These are phyloP conservation scores for Diatrype stigma DNA, from an alignment of 2,329 filamentous ascomycete species.

Conservation along the genomic window DNA sequence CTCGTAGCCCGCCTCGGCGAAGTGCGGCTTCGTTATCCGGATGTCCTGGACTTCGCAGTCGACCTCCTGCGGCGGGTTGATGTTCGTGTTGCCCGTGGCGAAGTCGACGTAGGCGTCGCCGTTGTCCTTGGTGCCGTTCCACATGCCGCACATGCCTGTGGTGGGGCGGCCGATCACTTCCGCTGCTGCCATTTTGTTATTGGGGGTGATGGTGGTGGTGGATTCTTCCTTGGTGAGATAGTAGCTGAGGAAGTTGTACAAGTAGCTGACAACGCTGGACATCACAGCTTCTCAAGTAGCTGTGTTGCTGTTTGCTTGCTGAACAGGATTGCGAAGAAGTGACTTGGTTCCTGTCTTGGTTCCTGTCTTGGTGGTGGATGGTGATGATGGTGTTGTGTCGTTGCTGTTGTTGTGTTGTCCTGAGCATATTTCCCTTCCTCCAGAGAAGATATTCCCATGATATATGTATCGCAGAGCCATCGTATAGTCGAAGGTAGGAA, in stretches of 20 bases:
- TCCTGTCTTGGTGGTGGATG: too few species aligned
- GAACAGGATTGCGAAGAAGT: not conserved
- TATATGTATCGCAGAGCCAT: not conserved
- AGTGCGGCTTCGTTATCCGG: constrained; percentile 18
- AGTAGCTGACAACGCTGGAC: not conserved
- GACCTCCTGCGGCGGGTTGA: constrained; percentile 21
- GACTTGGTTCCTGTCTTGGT: too few species aligned
- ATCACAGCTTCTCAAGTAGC: not conserved
- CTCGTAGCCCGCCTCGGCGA: constrained; percentile 20
- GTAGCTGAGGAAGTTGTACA: not conserved
- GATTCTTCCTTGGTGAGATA: not conserved
- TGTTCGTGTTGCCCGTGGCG: constrained; percentile 20
- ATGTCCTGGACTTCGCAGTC: constrained; percentile 23
- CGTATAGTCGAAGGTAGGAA: not conserved
- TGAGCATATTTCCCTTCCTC: too few species aligned
- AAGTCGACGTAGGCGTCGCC: constrained; percentile 22
- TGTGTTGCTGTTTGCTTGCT: not conserved
- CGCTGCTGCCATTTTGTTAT: not conserved
- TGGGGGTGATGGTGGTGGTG: not conserved
- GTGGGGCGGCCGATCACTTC: not conserved
- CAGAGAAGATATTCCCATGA: not conserved
- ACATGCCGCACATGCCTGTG: constrained; percentile 16
- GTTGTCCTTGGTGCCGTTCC: constrained; percentile 23
- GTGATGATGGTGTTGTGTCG: too few species aligned
- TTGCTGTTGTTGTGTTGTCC: too few species aligned